These are phyloP conservation scores for Geotrichum reessii DNA, from an alignment of 1,139 yeast species.

Conservation along the genomic window DNA sequence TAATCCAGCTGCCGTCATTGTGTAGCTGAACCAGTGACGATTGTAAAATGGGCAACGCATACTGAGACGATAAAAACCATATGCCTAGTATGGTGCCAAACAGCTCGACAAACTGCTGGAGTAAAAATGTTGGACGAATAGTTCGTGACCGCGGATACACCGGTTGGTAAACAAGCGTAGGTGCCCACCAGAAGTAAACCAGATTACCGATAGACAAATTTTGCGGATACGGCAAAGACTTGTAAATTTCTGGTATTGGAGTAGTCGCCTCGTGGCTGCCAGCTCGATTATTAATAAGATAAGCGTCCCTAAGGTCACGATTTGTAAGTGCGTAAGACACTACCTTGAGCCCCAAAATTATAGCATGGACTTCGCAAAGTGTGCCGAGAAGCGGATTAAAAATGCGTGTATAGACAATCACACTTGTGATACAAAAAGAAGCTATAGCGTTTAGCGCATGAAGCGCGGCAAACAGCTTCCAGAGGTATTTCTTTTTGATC, in stretches of 20 bases:
- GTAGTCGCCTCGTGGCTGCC: slow-evolving; percentile 1
- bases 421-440: slow-evolving; percentile 33
- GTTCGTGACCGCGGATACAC: slow-evolving; percentile 39
- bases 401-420: slow-evolving; percentile 34
- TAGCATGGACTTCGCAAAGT: slow-evolving; percentile 38
- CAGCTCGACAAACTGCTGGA: slow-evolving; percentile 37
- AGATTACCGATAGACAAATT: slow-evolving; percentile 38
- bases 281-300: slow-evolving; percentile 18
- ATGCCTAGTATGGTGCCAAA: slow-evolving; percentile 31
- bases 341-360: slow-evolving; percentile 40
- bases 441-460: slow-evolving; percentile 36
- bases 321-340: slow-evolving; percentile 43
- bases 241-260: slow-evolving; percentile 36
- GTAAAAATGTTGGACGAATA: slow-evolving; percentile 34
- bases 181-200: slow-evolving; percentile 42
- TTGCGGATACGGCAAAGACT: slow-evolving; percentile 36
- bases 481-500: slow-evolving; percentile 27
- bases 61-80: slow-evolving; percentile 39
- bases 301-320: slow-evolving; percentile 40
- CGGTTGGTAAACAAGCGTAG: slow-evolving; percentile 45
- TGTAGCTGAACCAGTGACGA: slow-evolving; percentile 28
- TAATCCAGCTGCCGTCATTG: slow-evolving; percentile 23
- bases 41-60: slow-evolving; percentile 42
- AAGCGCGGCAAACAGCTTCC: slow-evolving; percentile 33
- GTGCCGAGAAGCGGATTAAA: slow-evolving; percentile 44